Conservation (phyloP, 345 rosid species). For the Gynandropsis gynandra region DNA sequence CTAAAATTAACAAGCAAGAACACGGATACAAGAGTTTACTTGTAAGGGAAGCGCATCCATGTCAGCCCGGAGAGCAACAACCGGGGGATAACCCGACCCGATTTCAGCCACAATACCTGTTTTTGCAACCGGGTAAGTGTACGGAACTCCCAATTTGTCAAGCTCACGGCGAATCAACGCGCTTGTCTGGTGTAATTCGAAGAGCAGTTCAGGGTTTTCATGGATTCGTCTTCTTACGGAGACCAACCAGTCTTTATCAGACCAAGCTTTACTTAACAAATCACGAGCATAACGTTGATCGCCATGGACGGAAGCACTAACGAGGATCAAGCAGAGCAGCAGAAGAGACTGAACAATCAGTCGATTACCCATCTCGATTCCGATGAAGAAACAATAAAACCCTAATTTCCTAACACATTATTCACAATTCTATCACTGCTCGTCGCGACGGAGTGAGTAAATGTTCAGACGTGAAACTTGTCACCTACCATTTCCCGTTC, state of each 20-base stretch:
- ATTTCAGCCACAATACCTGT: conserved; percentile 69
- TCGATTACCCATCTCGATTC: conserved; percentile 8
- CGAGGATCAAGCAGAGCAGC: not conserved
- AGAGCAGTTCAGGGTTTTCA: conserved; percentile 72
- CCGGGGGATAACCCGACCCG: conserved; percentile 64
- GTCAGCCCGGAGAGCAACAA: conserved; percentile 82
- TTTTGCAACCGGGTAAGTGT: conserved; percentile 54
- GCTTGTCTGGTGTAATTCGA: conserved; percentile 64
- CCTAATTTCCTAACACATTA: not conserved
- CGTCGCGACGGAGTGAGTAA: too few relatives aligned
- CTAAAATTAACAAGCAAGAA: not conserved
- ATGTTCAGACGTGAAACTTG: too few relatives aligned
- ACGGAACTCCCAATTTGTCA: conserved; percentile 45
- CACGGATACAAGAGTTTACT: conserved; percentile 5
- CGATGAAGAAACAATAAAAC: not conserved
- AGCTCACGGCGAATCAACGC: conserved; percentile 64
- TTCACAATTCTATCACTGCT: too few relatives aligned
- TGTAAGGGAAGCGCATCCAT: conserved; percentile 78
- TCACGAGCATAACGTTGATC: conserved; percentile 24
- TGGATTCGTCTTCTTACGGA: conserved; percentile 68
- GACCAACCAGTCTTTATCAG: conserved; percentile 53
- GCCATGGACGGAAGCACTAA: conserved; percentile 14
- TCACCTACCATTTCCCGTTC: too few relatives aligned
- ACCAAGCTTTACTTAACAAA: conserved; percentile 35
- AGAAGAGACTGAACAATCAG: conserved; percentile 16